Evolutionary conservation across 1,284 basidiomycete species (phyloP).

Genomic region (Peniophora sp.): DNA sequence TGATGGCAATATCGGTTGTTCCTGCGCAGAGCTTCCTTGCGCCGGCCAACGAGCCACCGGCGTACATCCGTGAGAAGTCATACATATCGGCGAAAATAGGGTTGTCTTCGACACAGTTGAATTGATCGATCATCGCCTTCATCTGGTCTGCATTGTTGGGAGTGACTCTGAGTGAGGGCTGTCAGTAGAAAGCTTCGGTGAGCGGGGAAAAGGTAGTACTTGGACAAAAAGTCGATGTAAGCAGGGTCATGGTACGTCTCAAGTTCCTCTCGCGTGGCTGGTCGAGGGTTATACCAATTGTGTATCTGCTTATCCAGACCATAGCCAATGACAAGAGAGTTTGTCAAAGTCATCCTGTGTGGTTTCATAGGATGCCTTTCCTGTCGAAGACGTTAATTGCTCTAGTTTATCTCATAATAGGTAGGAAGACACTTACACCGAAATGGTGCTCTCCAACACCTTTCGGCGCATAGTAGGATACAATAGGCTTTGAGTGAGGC

Average conservation of each 20-base stretch:
- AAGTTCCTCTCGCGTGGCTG: constrained; percentile 87
- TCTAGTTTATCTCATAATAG: too few species aligned
- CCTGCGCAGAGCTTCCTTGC: constrained; percentile 81
- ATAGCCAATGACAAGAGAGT: constrained; percentile 93
- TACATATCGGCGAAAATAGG: constrained; percentile 91
- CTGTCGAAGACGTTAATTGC: constrained; percentile 36
- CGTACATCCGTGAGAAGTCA: constrained; percentile 88
- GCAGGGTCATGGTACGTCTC: constrained; percentile 89
- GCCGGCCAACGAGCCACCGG: constrained; percentile 86
- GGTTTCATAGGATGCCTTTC: constrained; percentile 99
- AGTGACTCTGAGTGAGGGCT: constrained; percentile 52
- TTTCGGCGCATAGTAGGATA: constrained; percentile 94
- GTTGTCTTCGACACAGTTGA: constrained; percentile 92
- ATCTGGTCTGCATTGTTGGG: constrained; percentile 72
- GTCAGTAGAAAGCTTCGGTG: neutral
- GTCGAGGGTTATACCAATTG: constrained; percentile 81
- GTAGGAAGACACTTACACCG: constrained; percentile 53
- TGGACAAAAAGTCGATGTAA: constrained; percentile 91
- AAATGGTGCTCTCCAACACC: constrained; percentile 95
- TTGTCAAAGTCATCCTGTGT: constrained; percentile 89
- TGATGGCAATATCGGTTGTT: constrained; percentile 92
- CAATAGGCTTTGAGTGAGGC: constrained; percentile 83
- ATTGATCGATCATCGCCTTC: constrained; percentile 69
- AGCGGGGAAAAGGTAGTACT: constrained; percentile 37
- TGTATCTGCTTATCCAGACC: constrained; percentile 95